A percentile compares a stretch with the other conserved stretches of the same genome.
Conservation (phyloP, 202 grass and related monocot genomes). For the Setaria italica region DNA sequence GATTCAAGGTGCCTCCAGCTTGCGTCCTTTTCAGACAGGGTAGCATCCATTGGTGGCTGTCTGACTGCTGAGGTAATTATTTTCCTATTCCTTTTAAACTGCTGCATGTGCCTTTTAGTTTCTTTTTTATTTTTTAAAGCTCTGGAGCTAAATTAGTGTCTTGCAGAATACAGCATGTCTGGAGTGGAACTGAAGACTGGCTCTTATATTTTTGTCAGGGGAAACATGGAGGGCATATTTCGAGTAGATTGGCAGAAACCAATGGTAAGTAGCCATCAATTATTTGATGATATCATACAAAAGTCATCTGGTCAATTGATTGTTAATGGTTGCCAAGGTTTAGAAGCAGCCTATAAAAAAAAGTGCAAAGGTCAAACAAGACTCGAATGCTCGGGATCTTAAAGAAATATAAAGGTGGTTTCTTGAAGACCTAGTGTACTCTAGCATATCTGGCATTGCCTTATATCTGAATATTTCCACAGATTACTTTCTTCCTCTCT, state of each 20-base stretch:
- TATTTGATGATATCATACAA: neutral
- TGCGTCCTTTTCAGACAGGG: neutral
- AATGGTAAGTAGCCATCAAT: neutral
- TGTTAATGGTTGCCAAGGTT: neutral
- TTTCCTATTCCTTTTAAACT: neutral
- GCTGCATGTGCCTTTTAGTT: neutral
- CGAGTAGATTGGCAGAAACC: neutral
- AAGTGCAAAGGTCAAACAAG: conserved; percentile 28
- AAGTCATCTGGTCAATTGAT: conserved; percentile 34
- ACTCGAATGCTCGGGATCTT: conserved; percentile 24
- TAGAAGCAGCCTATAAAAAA: conserved; percentile 39
- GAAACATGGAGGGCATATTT: neutral
- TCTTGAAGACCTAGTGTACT: neutral
- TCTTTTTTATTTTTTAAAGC: neutral
- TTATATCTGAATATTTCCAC: conserved; percentile 24
- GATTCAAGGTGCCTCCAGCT: neutral
- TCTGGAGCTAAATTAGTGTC: neutral
- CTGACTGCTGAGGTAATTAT: neutral
- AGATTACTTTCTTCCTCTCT: conserved; percentile 14
- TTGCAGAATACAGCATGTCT: neutral
- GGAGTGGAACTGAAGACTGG: neutral
- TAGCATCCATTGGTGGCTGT: neutral
- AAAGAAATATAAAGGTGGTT: conserved; percentile 36
- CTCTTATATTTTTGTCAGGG: neutral
- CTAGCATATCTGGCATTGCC: conserved; percentile 12